phyloP scores from a whole-genome alignment of 306 rosid genomes.

The Styphnolobium japonicum region DNA sequence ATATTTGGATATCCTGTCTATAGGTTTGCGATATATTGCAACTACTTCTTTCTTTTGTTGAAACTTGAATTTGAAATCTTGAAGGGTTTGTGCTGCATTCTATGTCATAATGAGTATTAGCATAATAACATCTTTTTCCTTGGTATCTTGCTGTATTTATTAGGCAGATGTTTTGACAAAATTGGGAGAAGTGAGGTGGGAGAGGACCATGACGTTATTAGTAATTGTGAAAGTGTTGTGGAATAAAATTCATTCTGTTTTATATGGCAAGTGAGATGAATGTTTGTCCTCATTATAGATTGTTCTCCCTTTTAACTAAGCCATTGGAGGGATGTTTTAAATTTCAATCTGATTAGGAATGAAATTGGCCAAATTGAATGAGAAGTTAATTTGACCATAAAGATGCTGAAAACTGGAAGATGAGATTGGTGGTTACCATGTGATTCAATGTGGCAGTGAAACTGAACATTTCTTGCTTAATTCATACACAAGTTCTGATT shows the following conservation, averaged over 20 bases:
- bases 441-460: not conserved
- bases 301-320: too few relatives aligned
- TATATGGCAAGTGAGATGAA: too few relatives aligned
- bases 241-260: too few relatives aligned
- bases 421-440: not conserved
- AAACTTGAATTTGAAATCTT: too few relatives aligned
- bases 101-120: not conserved
- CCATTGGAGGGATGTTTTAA: not conserved
- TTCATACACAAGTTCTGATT: not conserved
- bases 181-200: too few relatives aligned
- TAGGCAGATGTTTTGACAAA: too few relatives aligned
- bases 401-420: slow-evolving; percentile 11
- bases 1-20: too few relatives aligned
- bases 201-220: too few relatives aligned
- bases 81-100: not conserved
- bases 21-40: too few relatives aligned
- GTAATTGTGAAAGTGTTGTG: too few relatives aligned
- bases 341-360: not conserved
- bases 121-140: not conserved
- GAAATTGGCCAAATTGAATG: slow-evolving; percentile 8
- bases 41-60: too few relatives aligned
- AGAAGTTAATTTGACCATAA: not conserved
- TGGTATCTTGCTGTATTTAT: not conserved
- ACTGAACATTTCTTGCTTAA: not conserved
- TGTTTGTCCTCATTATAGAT: too few relatives aligned